Evolutionary conservation across 2,329 filamentous ascomycete genomes (phyloP).

Genomic region (Colletotrichum echinochloae): DNA sequence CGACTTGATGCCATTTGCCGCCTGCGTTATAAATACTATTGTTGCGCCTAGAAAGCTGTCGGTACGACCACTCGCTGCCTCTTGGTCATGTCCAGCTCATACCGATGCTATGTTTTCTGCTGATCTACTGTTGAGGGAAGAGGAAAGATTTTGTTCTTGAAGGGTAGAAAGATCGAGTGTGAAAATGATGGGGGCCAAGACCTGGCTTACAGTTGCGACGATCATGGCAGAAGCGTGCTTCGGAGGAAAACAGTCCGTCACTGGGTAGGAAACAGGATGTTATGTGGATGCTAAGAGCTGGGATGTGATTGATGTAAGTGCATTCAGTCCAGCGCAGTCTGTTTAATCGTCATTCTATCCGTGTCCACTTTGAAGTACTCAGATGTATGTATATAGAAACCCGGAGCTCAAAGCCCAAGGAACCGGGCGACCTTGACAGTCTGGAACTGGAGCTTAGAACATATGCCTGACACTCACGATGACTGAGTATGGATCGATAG

Average conservation of each 20-base stretch:
- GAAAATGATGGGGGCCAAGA: background rate
- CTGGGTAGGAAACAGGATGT: background rate
- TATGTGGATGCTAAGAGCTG: background rate
- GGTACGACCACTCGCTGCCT: background rate
- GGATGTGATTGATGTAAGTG: background rate
- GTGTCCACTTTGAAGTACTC: background rate
- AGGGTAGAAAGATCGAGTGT: background rate
- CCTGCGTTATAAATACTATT: background rate
- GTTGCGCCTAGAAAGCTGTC: background rate
- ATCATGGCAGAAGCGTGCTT: background rate
- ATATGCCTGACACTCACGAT: background rate
- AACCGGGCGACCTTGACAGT: background rate
- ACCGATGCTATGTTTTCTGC: background rate
- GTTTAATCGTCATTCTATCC: background rate
- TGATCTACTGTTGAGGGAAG: too few species aligned
- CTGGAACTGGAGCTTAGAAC: background rate
- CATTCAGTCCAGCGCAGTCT: background rate
- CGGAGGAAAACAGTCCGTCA: background rate
- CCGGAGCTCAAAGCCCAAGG: background rate
- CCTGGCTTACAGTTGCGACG: background rate
- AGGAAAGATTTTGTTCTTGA: background rate
- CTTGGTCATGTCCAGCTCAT: background rate
- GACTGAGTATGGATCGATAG: background rate
- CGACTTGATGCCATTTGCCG: background rate
- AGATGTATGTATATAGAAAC: fast-evolving